Percentiles rank a stretch among this genome's conserved stretches.
Evolutionary conservation across 2,329 filamentous ascomycete genomes (phyloP).

Genomic region (Calonectria honghensis): DNA sequence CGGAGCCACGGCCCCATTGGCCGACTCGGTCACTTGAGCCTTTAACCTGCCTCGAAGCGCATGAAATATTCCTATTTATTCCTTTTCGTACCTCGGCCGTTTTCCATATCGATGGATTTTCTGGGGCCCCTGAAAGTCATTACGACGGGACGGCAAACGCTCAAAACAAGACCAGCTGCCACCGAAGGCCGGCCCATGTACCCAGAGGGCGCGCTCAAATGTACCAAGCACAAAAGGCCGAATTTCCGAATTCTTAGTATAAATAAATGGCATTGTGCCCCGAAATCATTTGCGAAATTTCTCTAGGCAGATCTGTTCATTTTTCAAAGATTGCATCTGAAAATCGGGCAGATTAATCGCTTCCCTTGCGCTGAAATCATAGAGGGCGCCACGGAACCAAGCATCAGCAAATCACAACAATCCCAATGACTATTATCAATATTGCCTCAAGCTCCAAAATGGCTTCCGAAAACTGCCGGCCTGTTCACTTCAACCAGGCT

Average conservation of each 20-base stretch:
- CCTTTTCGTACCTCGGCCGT: background rate
- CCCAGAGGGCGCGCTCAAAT: constrained; percentile 45
- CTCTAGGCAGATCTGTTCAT: background rate
- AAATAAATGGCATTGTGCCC: constrained; percentile 9
- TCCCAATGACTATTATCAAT: background rate
- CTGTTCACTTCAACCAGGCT: constrained; percentile 52
- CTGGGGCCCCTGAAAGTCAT: background rate
- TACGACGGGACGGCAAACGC: background rate
- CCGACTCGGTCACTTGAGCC: background rate
- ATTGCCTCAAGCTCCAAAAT: constrained; percentile 34
- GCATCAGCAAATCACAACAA: background rate
- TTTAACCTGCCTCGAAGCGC: background rate
- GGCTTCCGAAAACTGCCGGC: constrained; percentile 44
- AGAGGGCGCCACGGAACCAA: background rate
- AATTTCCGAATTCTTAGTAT: constrained; percentile 11
- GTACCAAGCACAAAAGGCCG: constrained; percentile 18
- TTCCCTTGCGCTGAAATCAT: background rate
- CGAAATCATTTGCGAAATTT: background rate
- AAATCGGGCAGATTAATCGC: background rate
- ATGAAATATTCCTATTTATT: background rate
- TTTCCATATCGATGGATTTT: background rate
- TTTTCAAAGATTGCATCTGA: background rate
- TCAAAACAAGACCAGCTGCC: background rate
- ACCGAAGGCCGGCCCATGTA: constrained; percentile 35
- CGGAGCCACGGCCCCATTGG: constrained; percentile 18